A percentile compares a stretch with the other conserved stretches of the same genome.
Evolutionary conservation across 2,329 filamentous ascomycete genomes (phyloP).

Genomic region (Aspergillus fischeri): DNA sequence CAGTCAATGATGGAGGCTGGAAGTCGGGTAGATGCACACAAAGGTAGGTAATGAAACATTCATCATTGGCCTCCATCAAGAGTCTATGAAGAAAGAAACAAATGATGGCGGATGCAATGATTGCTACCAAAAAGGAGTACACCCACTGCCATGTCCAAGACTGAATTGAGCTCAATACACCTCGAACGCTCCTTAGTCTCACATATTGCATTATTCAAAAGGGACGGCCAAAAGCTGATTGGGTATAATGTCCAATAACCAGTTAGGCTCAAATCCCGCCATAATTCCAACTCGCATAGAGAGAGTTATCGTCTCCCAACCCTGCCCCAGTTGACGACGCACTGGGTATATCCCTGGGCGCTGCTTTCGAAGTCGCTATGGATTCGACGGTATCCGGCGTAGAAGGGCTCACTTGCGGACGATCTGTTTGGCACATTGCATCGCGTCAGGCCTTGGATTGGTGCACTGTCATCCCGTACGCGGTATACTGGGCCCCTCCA

Average conservation of each 20-base stretch:
- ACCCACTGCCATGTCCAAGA: neutral
- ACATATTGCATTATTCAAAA: neutral
- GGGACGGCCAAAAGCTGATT: neutral
- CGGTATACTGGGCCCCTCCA: conserved; percentile 10
- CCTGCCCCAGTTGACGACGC: neutral
- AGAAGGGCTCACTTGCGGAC: neutral
- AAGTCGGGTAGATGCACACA: neutral
- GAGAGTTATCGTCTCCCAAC: conserved; percentile 5
- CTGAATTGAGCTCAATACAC: neutral
- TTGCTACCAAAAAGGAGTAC: neutral
- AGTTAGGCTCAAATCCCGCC: conserved; percentile 17
- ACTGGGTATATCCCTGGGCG: neutral
- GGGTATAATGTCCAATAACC: conserved; percentile 12
- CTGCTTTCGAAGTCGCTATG: neutral
- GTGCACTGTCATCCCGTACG: conserved; percentile 6
- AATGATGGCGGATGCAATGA: neutral
- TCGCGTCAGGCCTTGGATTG: neutral
- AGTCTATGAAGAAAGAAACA: neutral
- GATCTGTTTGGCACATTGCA: neutral
- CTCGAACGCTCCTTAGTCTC: neutral
- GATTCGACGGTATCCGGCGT: neutral
- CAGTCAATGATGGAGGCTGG: neutral
- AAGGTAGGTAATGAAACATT: neutral
- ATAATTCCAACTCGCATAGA: conserved; percentile 14
- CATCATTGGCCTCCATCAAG: neutral